Percentiles rank a stretch among this genome's conserved stretches.
These are phyloP conservation scores for Globisporangium spiculum DNA, from an alignment of 352 stramenopile species.

Conservation along the genomic window DNA sequence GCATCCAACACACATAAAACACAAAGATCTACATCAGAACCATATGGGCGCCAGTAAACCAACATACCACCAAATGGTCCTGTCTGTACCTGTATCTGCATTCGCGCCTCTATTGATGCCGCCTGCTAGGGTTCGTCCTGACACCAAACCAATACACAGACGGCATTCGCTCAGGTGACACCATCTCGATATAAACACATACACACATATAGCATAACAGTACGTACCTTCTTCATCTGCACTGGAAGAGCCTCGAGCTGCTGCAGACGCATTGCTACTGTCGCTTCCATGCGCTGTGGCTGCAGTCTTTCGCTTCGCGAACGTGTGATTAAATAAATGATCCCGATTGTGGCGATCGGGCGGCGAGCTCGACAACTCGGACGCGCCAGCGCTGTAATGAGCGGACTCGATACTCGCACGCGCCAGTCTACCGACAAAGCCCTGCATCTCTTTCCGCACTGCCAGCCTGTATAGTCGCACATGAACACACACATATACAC, in stretches of 20 bases:
- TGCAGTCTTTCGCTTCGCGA: constrained; percentile 11
- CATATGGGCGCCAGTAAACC: neutral
- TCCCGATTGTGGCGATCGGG: constrained; percentile 12
- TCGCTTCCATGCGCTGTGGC: neutral
- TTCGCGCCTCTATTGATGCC: constrained; percentile 23
- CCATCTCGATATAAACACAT: neutral
- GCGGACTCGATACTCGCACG: constrained; percentile 52
- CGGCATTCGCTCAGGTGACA: neutral
- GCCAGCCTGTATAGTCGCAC: constrained; percentile 29
- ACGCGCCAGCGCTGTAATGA: constrained; percentile 1
- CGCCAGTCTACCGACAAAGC: constrained; percentile 58
- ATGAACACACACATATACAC: neutral
- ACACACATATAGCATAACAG: neutral
- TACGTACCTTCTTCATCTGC: constrained; percentile 3
- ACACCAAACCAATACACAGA: neutral
- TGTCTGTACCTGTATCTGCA: constrained; percentile 6
- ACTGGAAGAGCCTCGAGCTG: neutral
- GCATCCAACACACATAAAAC: neutral
- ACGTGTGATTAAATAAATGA: constrained; percentile 20
- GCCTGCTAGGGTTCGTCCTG: neutral
- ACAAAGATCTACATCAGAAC: neutral
- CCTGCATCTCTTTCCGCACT: constrained; percentile 64
- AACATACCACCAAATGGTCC: neutral
- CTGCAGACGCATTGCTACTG: neutral
- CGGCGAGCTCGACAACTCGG: neutral